Evolutionary conservation across 345 rosid genomes (phyloP), one percentile per base, ranked within the genome.

Genomic region (Raphanus raphanistrum): DNA sequence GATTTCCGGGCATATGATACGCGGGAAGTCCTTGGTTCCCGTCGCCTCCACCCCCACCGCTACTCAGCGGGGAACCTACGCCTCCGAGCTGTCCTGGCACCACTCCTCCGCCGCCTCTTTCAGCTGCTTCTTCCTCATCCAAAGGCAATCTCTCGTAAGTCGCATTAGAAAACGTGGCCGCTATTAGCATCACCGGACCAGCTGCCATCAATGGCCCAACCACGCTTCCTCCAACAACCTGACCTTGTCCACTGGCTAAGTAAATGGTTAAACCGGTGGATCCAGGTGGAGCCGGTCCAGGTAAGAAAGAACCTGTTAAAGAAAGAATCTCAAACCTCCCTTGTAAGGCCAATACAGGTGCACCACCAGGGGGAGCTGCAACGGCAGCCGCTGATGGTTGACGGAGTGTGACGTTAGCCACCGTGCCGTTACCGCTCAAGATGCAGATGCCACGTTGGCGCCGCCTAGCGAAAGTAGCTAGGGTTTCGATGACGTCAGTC

Each of bases 1-100:
- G 85, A 82, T 86, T 92, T 66, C 97, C 87, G 11, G 85, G 89
- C 84, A 85, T 79, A 82, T 83, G 89, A 54, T 83, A 93, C 43
- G 77, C 84, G 2, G 87, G 84, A 73, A 88, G 74, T 8, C 86
- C 84, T 64, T 72, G 82, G 13, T 87, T 80, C 8, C 84, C 82
- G 5, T 89, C 88, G 8, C 87, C 83, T 72, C 88, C 66, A 25
- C 86, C 88, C 4, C 84, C 81, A 33, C 82, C 80, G 2, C 87
- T 77, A 43, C 86, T 75, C 3, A 86, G 63, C 25, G 86, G 82
- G 1, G 80, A 77, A 8, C 82, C 74, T 0, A 75, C 75, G 0
- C 78, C 80, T 12, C 82, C 72, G 4, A 43, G 74, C 71, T 73
- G 75, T 25, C 63, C 84, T 11, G 12, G 84, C 50, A 8, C 80